phyloP scores from a whole-genome alignment of 2,329 filamentous ascomycete species.

The Sporothrix schenckii region DNA sequence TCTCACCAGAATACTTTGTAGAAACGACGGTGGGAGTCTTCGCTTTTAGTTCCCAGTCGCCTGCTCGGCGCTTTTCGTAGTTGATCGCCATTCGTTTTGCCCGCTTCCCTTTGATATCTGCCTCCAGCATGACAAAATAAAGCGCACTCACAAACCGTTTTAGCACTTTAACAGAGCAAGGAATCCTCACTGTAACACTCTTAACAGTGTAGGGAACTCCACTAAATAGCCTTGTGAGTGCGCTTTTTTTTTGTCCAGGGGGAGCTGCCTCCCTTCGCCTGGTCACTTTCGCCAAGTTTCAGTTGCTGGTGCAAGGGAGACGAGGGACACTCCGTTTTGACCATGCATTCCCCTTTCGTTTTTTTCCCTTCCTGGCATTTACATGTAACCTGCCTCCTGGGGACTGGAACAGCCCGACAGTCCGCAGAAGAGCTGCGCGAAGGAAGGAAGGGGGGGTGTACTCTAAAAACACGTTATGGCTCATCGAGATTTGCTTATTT shows the following conservation, averaged over 20 bases:
- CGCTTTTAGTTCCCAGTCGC: background rate
- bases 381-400: background rate
- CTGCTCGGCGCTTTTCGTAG: slow-evolving; percentile 1
- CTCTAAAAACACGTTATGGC: background rate
- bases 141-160: too few species aligned
- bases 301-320: background rate
- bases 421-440: background rate
- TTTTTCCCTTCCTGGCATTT: background rate
- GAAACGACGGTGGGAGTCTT: background rate
- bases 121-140: too few species aligned
- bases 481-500: slow-evolving; percentile 7
- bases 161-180: too few species aligned
- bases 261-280: background rate
- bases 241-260: too few species aligned
- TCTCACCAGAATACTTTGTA: background rate
- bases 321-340: background rate
- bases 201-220: too few species aligned
- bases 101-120: background rate
- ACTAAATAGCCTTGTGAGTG: too few species aligned
- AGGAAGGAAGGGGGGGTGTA: background rate
- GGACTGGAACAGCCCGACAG: too few species aligned
- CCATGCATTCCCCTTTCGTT: background rate
- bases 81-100: background rate
- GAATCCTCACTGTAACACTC: too few species aligned
- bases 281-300: slow-evolving; percentile 10